Evolutionary conservation across 1,284 basidiomycete species (phyloP).

Genomic region (Ceratobasidium sp.): DNA sequence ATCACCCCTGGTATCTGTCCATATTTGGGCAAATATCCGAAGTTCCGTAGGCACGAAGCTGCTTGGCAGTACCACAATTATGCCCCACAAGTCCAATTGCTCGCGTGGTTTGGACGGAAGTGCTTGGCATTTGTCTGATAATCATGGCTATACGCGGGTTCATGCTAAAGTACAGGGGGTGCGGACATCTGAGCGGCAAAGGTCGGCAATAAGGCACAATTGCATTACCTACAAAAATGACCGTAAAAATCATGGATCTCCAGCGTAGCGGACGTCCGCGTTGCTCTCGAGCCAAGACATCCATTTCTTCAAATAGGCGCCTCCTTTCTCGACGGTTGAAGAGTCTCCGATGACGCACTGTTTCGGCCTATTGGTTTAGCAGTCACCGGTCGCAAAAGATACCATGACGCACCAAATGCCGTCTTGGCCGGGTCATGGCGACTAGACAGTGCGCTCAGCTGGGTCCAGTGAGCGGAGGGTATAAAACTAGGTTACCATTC

Average conservation of each 20-base stretch:
- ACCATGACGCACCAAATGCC: constrained; percentile 73
- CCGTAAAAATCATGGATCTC: constrained; percentile 44
- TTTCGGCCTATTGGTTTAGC: background rate
- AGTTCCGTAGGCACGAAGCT: background rate
- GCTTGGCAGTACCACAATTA: too few species aligned
- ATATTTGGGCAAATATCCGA: background rate
- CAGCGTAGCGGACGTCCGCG: constrained; percentile 87
- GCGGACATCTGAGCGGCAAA: background rate
- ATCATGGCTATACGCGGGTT: too few species aligned
- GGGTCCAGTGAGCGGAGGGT: background rate
- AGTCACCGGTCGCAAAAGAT: background rate
- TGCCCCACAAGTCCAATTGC: too few species aligned
- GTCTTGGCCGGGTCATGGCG: constrained; percentile 90
- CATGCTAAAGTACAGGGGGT: background rate
- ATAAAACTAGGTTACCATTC: constrained; percentile 65
- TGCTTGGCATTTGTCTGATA: too few species aligned
- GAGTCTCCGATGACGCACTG: constrained; percentile 92
- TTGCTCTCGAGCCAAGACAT: constrained; percentile 87
- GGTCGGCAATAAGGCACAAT: background rate
- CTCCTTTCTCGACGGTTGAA: constrained; percentile 83
- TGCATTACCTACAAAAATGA: background rate
- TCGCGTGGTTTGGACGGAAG: too few species aligned
- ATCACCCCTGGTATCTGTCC: background rate
- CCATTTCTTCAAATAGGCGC: constrained; percentile 85
- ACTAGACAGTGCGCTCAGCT: constrained; percentile 54